Conservation (phyloP, 1,284 basidiomycete genomes). For the Naganishia sp. region DNA sequence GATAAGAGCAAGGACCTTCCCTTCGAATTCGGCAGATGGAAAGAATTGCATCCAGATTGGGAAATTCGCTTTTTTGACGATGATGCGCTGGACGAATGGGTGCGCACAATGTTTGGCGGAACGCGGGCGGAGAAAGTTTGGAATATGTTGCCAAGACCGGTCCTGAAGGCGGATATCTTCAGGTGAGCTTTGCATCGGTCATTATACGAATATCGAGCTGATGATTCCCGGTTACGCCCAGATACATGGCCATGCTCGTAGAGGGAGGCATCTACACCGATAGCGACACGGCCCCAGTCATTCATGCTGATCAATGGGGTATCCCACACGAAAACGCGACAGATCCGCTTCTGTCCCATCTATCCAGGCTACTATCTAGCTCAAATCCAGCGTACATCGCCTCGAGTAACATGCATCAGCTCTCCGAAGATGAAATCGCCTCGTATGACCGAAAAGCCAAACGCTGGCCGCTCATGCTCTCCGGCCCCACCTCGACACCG, state of each 20-base stretch:
- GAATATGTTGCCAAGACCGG: constrained; percentile 37
- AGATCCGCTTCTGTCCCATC: constrained; percentile 38
- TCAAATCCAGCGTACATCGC: constrained; percentile 37
- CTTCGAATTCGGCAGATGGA: constrained; percentile 42
- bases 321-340: constrained; percentile 40
- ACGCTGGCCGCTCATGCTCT: constrained; percentile 18
- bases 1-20: constrained; percentile 41
- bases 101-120: constrained; percentile 39
- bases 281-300: constrained; percentile 45
- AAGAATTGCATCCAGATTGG: constrained; percentile 44
- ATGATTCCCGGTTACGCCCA: not conserved
- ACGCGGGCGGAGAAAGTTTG: constrained; percentile 40
- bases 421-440: constrained; percentile 7
- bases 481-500: constrained; percentile 27
- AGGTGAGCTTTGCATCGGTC: constrained; percentile 35
- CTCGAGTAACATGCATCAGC: not conserved
- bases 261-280: constrained; percentile 47
- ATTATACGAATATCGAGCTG: not conserved
- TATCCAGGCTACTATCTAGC: constrained; percentile 40
- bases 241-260: constrained; percentile 38
- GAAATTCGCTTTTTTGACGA: constrained; percentile 44
- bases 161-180: constrained; percentile 42
- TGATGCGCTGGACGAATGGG: constrained; percentile 40
- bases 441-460: constrained; percentile 21
- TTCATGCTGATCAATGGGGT: constrained; percentile 45